phyloP scores from a whole-genome alignment of 805 yeast species.

The Maudiozyma saulgeensis region DNA sequence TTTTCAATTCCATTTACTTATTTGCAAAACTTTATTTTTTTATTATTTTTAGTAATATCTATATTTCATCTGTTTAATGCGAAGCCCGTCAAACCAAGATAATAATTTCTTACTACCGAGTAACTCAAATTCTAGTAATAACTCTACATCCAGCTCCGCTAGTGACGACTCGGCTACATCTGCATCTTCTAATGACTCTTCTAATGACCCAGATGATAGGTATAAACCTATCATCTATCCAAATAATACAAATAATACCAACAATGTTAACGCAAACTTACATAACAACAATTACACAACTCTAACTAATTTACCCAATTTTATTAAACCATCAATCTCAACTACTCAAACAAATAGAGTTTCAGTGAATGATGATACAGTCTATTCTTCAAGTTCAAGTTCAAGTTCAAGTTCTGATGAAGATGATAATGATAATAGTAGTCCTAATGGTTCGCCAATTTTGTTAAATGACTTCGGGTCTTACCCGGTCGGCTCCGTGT shows the following conservation, averaged over 20 bases:
- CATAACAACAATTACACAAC: background rate
- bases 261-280: slow-evolving; percentile 3
- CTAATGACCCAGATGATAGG: slow-evolving; percentile 39
- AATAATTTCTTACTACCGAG: slow-evolving; percentile 32
- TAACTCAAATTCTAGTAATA: slow-evolving; percentile 12
- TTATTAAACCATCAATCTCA: slow-evolving; percentile 1
- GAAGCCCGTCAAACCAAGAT: slow-evolving; percentile 52
- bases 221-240: slow-evolving; percentile 28
- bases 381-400: background rate
- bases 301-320: background rate
- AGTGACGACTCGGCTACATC: slow-evolving; percentile 8
- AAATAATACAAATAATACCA: slow-evolving; percentile 6
- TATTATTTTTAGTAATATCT: slow-evolving; percentile 13
- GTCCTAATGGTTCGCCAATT: background rate
- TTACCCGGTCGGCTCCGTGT: background rate
- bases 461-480: background rate
- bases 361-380: background rate
- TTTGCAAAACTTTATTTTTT: too few relatives aligned
- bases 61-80: background rate
- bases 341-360: background rate
- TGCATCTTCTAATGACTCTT: slow-evolving; percentile 31
- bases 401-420: background rate
- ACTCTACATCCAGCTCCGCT: slow-evolving; percentile 7
- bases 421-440: slow-evolving; percentile 3
- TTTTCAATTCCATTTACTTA: too few relatives aligned